Conservation (phyloP, 495 filamentous ascomycete species). For the Elasticomyces elasticus region DNA sequence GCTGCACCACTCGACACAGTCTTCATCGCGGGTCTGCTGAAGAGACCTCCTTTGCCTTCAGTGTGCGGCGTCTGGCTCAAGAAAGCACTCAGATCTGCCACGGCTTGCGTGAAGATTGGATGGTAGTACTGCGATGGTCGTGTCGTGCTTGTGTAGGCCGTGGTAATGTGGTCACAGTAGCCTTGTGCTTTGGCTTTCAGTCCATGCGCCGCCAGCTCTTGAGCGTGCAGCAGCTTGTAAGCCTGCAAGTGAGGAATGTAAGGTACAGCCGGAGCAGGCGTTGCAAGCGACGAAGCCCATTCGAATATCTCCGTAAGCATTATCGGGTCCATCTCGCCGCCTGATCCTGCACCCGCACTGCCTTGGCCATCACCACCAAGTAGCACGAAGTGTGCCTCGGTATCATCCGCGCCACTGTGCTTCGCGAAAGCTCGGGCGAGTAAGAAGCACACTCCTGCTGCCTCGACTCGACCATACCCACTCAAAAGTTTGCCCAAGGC, state of each 20-base stretch:
- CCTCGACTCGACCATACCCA: conserved; percentile 78
- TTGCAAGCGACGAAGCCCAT: conserved; percentile 58
- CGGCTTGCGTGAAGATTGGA: conserved; percentile 53
- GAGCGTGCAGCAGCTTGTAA: conserved; percentile 83
- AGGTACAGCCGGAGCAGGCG: conserved; percentile 39
- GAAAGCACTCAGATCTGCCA: conserved; percentile 76
- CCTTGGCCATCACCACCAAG: conserved; percentile 67
- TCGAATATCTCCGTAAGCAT: conserved; percentile 90
- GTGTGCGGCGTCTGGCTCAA: conserved; percentile 77
- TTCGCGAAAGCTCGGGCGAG: conserved; percentile 46
- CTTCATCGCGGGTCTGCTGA: conserved; percentile 87
- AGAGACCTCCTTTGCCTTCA: conserved; percentile 53
- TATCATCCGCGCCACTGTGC: conserved; percentile 78
- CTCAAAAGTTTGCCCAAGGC: conserved; percentile 76
- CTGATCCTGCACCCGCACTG: conserved; percentile 47
- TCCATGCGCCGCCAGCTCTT: conserved; percentile 72
- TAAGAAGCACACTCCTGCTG: conserved; percentile 81
- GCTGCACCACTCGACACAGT: conserved; percentile 82
- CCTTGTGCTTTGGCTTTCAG: conserved; percentile 70
- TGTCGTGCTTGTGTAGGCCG: conserved; percentile 71
- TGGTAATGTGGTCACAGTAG: conserved; percentile 79
- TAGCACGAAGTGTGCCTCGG: conserved; percentile 64
- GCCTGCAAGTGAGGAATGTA: conserved; percentile 64
- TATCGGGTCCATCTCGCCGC: conserved; percentile 71
- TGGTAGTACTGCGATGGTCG: conserved; percentile 78